These are phyloP conservation scores for Ophiostoma piceae DNA, from an alignment of 2,329 filamentous ascomycete species.

Conservation along the genomic window DNA sequence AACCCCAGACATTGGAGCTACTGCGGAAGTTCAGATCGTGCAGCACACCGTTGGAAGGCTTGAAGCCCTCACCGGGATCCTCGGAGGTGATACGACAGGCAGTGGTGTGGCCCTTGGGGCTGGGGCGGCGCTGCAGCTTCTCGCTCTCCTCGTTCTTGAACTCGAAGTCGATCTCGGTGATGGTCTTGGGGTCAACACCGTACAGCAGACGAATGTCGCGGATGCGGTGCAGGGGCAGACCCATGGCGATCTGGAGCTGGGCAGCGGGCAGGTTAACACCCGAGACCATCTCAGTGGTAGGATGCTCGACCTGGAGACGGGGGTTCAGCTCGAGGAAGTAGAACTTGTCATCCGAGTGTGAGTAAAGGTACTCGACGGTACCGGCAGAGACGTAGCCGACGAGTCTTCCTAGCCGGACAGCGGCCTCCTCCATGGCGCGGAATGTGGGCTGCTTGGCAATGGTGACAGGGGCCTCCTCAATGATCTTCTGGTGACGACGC, in stretches of 20 bases:
- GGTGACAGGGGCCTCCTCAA: slow-evolving; percentile 96
- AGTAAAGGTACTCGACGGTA: slow-evolving; percentile 99
- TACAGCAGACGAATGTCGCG: slow-evolving; percentile 94
- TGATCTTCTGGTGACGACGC: slow-evolving; percentile 98
- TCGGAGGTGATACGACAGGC: slow-evolving; percentile 99
- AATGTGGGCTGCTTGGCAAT: slow-evolving; percentile 88
- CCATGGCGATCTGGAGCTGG: slow-evolving; percentile 98
- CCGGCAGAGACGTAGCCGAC: slow-evolving; percentile 98
- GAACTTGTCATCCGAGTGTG: slow-evolving; percentile 95
- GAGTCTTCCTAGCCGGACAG: slow-evolving; percentile 84
- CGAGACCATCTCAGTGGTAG: slow-evolving; percentile 98
- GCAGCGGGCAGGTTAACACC: slow-evolving; percentile 96
- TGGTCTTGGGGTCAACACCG: slow-evolving; percentile 83
- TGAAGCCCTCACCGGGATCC: slow-evolving; percentile 98
- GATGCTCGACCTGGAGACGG: slow-evolving; percentile 98
- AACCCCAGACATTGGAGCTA: slow-evolving; percentile 99
- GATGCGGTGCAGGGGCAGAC: slow-evolving; percentile 89
- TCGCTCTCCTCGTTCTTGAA: slow-evolving; percentile 82
- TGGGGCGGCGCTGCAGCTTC: slow-evolving; percentile 80
- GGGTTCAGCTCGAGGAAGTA: slow-evolving; percentile 99
- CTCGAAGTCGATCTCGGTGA: slow-evolving; percentile 89
- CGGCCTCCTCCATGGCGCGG: slow-evolving; percentile 92
- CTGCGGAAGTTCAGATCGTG: slow-evolving; percentile 98
- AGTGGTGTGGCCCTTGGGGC: slow-evolving; percentile 93
- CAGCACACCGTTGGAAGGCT: slow-evolving; percentile 97